Base-by-base conservation (phyloP, 768 basidiomycete species). In the Mycena amicta region DNA sequence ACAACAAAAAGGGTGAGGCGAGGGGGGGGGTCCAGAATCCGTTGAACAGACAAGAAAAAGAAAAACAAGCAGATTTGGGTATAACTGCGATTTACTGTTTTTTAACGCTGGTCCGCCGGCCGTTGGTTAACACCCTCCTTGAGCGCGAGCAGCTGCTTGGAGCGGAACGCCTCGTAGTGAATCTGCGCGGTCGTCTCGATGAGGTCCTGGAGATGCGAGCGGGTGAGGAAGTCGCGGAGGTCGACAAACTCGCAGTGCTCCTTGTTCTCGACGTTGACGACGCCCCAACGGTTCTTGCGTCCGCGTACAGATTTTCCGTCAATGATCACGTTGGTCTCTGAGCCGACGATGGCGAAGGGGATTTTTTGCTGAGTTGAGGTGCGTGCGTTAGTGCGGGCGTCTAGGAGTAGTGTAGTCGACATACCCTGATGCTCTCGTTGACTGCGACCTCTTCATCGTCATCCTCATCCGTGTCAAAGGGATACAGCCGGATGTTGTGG, bases 121-220 rank as follows among this genome's bases (percentile, higher is more conserved):
- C 84, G 82, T 71, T 85, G 83, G 73, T 85, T 88, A 59, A 93
- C 93, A 37, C 92, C 91, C 77, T 98, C 96, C 82, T 98, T 98
- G 68, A 98, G 85, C 15, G 96, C 96, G 47, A 98, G 82, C 65
- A 98, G 76, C 79, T 99, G 96, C 80, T 98, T 98, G 67, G 94
- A 96, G 64, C 96, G 88, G 93, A 99, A 99, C 8, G 95, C 94
- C 80, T 99, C 96, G 73, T 98, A 99, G 77, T 99, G 96, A 73
- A 96, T 97, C 75, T 95, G 92, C 12, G 97, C 95, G 11, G 97
- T 98, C 55, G 96, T 97, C 81, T 99, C 96, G 71, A 99, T 99
- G 71, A 99, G 78, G 70, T 98, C 96, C 74, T 99, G 96, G 70
- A 99, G 75, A 77, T 99, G 97, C 28, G 96, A 96, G 76, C 95